Evolutionary conservation across 345 rosid species (phyloP).

Genomic region (Populus ilicifolia): DNA sequence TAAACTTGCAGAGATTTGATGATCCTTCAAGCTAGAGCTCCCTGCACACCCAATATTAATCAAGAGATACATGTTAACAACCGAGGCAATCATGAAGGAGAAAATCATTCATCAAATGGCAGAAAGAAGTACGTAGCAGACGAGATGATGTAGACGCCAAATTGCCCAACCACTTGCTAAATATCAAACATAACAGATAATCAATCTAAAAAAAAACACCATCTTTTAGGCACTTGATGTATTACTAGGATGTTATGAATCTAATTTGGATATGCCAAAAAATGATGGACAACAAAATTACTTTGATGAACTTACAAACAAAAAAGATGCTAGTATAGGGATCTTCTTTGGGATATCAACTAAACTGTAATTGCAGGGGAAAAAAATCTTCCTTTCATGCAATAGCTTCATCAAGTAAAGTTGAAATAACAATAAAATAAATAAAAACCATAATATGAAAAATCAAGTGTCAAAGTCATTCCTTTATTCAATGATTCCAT

Average conservation of each 20-base stretch:
- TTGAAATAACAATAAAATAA: background rate
- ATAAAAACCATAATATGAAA: background rate
- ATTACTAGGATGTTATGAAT: background rate
- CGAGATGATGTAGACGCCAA: background rate
- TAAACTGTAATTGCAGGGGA: background rate
- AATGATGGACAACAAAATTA: background rate
- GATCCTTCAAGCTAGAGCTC: constrained; percentile 38
- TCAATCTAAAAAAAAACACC: background rate
- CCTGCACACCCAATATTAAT: constrained; percentile 37
- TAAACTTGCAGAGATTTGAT: constrained; percentile 55
- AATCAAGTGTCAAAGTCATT: background rate
- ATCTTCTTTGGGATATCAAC: background rate
- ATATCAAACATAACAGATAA: background rate
- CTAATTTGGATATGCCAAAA: background rate
- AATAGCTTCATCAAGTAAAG: background rate
- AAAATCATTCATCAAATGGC: constrained; percentile 5
- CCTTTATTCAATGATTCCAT: background rate
- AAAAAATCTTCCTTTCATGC: background rate
- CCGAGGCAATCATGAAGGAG: constrained; percentile 12
- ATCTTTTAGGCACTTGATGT: background rate
- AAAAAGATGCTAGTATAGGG: background rate
- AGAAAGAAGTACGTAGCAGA: background rate
- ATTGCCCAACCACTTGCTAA: background rate
- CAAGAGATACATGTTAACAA: constrained; percentile 5
- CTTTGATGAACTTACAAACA: background rate